A percentile compares a stretch with the other conserved stretches of the same genome.
phyloP scores from a whole-genome alignment of 2,329 filamentous ascomycete species.

The Gliomastix tumulicola region DNA sequence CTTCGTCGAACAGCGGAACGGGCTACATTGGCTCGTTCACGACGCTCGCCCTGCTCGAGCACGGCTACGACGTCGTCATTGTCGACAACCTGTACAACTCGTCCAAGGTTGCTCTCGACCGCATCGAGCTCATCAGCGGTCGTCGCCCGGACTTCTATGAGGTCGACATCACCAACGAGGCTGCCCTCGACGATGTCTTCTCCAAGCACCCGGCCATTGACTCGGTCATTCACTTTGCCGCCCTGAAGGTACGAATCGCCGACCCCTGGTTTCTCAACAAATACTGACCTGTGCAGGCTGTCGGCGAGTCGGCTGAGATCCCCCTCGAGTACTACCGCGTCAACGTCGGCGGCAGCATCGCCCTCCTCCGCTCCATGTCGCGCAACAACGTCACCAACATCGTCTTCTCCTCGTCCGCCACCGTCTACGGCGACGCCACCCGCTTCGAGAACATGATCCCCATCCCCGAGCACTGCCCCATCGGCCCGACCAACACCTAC shows the following conservation, averaged over 20 bases:
- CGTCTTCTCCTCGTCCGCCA: constrained; percentile 96
- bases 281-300: no score
- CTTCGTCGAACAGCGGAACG: constrained; percentile 71
- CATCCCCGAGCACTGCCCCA: constrained; percentile 93
- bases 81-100: constrained; percentile 98
- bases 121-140: constrained; percentile 88
- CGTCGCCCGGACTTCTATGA: constrained; percentile 82
- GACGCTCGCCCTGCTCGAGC: constrained; percentile 80
- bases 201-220: constrained; percentile 85
- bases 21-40: constrained; percentile 99
- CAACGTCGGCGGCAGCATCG: constrained; percentile 89
- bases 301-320: constrained; percentile 89
- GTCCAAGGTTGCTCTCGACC: constrained; percentile 81
- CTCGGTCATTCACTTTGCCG: constrained; percentile 98
- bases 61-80: constrained; percentile 94
- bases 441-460: constrained; percentile 97
- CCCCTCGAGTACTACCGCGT: constrained; percentile 97
- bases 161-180: constrained; percentile 81
- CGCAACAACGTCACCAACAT: constrained; percentile 91
- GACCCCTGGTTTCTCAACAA: no score
- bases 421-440: constrained; percentile 96
- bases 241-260: constrained; percentile 88
- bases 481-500: constrained; percentile 95
- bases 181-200: constrained; percentile 79
- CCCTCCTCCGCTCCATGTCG: constrained; percentile 79